phyloP scores from a whole-genome alignment of 495 filamentous ascomycete species.

The Articulospora tetracladia region DNA sequence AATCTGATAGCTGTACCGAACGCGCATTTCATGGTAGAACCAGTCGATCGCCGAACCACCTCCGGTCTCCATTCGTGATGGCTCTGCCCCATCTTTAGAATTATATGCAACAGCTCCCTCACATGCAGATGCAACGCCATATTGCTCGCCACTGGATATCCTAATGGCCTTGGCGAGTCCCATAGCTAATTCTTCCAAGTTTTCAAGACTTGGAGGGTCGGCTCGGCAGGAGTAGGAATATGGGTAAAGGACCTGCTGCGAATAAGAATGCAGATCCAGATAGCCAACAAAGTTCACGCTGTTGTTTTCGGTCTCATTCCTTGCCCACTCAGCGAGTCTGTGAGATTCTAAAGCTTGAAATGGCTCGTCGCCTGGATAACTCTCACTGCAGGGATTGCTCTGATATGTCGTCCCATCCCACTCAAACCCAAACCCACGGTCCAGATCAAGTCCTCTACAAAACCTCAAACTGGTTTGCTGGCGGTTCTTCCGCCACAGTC shows the following conservation, averaged over 20 bases:
- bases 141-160: conserved; percentile 65
- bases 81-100: conserved; percentile 4
- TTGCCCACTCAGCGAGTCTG: conserved; percentile 76
- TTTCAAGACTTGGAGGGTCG: conserved; percentile 81
- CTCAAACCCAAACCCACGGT: conserved; percentile 77
- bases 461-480: conserved; percentile 78
- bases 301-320: conserved; percentile 72
- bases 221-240: conserved; percentile 80
- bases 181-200: conserved; percentile 82
- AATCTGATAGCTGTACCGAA: conserved; percentile 88
- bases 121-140: conserved; percentile 82
- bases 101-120: conserved; percentile 61
- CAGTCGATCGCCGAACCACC: conserved; percentile 92
- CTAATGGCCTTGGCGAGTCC: conserved; percentile 90
- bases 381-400: conserved; percentile 87
- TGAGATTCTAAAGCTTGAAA: conserved; percentile 82
- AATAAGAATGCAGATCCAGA: conserved; percentile 92
- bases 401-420: conserved; percentile 69
- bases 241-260: conserved; percentile 90
- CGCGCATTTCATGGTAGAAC: conserved; percentile 85
- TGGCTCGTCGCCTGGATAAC: conserved; percentile 76
- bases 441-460: conserved; percentile 85
- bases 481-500: conserved; percentile 93
- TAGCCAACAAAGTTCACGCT: conserved; percentile 73
- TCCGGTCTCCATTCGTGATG: conserved; percentile 50